Evolutionary conservation across 1,139 yeast genomes (phyloP), one percentile per base, ranked within the genome.

Genomic region (Pichia sp.): DNA sequence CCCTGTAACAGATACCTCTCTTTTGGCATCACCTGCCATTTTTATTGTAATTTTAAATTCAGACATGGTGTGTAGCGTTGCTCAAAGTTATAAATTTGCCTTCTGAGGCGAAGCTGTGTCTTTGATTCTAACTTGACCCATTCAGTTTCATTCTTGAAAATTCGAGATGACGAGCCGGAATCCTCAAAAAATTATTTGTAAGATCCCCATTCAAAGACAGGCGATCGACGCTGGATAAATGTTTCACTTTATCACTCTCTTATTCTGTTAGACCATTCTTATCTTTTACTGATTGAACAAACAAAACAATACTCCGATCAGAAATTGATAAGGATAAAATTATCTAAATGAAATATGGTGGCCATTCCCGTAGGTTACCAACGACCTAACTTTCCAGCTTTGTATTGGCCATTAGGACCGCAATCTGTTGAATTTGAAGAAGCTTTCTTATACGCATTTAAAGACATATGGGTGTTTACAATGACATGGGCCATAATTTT

Each of bases 401-500:
- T 91, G 23, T 73, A 69, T 55, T 82, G 91, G 83, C 95, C 95
- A 0, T 41, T 68, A 6, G 77, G 77, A 0, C 54, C 71, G 6
- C 61, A 68, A 8, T 58, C 59, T 31, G 48, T 56, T 14, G 52
- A 59, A 30, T 82, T 71, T 61, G 62, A 70, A 24, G 59, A 69
- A 20, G 70, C 88, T 36, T 77, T 71, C 48, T 71, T 91, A 11
- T 89, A 85, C 62, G 74, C 77, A 53, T 65, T 79, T 2, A 51
- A 58, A 26, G 96, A 88, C 54, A 76, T 89, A n/a, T 88, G 95
- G 95, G 62, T 62, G 51, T 91, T 85, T 66, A 84, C 95, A 0
- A 68, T 85, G 6, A 71, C 64, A 50, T 91, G 98, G 98, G 72
- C 84, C 8, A 54, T 91, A 39, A 78, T 88, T 12, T 62, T 85